Conservation (phyloP, 495 filamentous ascomycete species). For the Pseudoneurospora amorphoporcata region DNA sequence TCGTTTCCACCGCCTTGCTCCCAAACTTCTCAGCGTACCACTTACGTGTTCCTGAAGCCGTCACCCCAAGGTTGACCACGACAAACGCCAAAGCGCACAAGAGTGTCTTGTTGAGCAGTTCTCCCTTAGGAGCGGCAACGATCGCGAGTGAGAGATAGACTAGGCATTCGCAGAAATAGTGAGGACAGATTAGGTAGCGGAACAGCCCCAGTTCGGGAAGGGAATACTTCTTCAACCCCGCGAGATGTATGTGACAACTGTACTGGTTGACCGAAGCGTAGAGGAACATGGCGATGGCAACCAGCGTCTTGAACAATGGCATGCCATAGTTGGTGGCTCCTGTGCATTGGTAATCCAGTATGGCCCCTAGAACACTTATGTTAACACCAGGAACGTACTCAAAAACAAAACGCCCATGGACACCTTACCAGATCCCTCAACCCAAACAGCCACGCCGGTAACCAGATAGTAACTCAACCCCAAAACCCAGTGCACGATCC, state of each 20-base stretch:
- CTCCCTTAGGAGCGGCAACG: slow-evolving; percentile 54
- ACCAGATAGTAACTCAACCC: slow-evolving; percentile 69
- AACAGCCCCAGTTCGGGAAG: slow-evolving; percentile 63
- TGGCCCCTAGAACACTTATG: slow-evolving; percentile 10
- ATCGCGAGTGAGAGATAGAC: slow-evolving; percentile 75
- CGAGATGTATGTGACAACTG: slow-evolving; percentile 70
- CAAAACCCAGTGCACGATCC: slow-evolving; percentile 67
- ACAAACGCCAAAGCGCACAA: slow-evolving; percentile 62
- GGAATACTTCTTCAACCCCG: slow-evolving; percentile 72
- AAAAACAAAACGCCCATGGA: slow-evolving; percentile 1
- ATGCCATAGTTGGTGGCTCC: slow-evolving; percentile 22
- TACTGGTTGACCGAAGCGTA: slow-evolving; percentile 70
- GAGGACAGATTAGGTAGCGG: slow-evolving; percentile 62
- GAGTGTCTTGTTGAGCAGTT: slow-evolving; percentile 62
- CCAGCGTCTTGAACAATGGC: slow-evolving; percentile 48
- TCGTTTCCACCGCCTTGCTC: slow-evolving; percentile 47
- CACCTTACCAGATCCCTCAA: slow-evolving; percentile 65
- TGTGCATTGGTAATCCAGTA: slow-evolving; percentile 23
- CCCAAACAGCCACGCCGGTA: slow-evolving; percentile 68
- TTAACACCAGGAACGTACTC: slow-evolving; percentile 7
- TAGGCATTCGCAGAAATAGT: slow-evolving; percentile 80
- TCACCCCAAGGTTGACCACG: slow-evolving; percentile 66
- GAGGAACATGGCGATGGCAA: slow-evolving; percentile 58
- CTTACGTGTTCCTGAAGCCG: slow-evolving; percentile 61
- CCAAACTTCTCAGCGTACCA: slow-evolving; percentile 85